phyloP scores from a whole-genome alignment of 2,329 filamentous ascomycete species.

The Aureobasidium sp. region DNA sequence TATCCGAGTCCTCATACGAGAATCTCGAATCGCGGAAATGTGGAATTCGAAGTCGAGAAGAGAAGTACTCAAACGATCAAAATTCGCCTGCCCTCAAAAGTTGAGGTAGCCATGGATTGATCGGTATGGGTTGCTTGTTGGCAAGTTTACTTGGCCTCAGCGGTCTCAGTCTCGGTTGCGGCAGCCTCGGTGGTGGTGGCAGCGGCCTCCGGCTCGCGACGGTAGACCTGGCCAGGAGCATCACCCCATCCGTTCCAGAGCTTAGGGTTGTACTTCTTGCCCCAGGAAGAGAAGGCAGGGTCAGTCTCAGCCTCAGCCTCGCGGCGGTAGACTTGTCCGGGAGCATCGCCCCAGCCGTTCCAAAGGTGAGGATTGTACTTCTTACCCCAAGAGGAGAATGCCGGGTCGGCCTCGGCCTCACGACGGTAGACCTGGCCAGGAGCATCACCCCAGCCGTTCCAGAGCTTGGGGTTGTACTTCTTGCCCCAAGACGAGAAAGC shows the following conservation, averaged over 20 bases:
- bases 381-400: conserved; percentile 6
- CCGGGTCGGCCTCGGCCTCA: conserved; percentile 16
- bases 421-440: conserved; percentile 18
- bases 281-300: background rate
- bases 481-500: background rate
- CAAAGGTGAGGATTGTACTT: conserved; percentile 13
- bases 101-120: background rate
- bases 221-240: conserved; percentile 16
- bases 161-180: background rate
- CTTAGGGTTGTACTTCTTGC: conserved; percentile 1
- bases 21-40: background rate
- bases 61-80: background rate
- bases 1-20: background rate
- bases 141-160: background rate
- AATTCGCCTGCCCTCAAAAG: background rate
- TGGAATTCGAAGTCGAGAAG: background rate
- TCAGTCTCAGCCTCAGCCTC: conserved; percentile 3
- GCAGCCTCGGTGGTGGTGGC: background rate
- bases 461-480: background rate
- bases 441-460: conserved; percentile 11
- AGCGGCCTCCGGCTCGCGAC: conserved; percentile 17
- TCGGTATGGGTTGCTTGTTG: background rate
- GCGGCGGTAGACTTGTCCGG: conserved; percentile 1
- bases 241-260: conserved; percentile 10
- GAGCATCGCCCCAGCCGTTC: conserved; percentile 9